Conservation (phyloP, 2,329 filamentous ascomycete genomes). For the Helotiales sp. region DNA sequence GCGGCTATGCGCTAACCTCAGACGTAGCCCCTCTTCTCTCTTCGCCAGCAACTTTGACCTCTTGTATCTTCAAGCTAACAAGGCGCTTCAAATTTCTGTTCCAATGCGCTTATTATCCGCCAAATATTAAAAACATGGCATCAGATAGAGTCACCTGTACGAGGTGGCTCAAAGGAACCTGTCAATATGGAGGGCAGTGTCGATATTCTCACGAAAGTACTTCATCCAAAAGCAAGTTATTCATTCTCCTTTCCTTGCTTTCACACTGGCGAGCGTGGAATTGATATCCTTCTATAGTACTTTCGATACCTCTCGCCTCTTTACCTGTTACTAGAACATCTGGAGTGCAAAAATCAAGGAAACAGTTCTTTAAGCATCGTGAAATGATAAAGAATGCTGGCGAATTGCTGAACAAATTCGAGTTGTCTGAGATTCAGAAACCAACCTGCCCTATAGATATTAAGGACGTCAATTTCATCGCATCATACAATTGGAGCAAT, state of each 20-base stretch:
- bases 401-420: constrained; percentile 12
- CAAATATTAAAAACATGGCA: constrained; percentile 1
- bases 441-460: constrained; percentile 12
- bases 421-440: constrained; percentile 9
- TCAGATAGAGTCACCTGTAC: neutral
- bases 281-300: constrained; percentile 1
- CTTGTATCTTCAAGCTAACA: too few species aligned
- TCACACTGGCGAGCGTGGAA: neutral
- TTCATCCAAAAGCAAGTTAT: constrained; percentile 1
- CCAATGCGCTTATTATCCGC: neutral
- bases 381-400: constrained; percentile 17
- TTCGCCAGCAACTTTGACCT: neutral
- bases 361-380: neutral
- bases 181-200: constrained; percentile 9
- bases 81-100: too few species aligned
- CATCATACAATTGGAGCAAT: constrained; percentile 36
- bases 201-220: constrained; percentile 13
- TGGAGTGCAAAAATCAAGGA: constrained; percentile 6
- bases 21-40: neutral
- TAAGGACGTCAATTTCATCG: constrained; percentile 26
- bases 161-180: constrained; percentile 13
- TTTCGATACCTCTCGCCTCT: neutral
- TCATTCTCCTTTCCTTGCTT: too few species aligned
- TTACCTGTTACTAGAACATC: constrained; percentile 5
- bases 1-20: constrained; percentile 1